Percentiles rank a stretch among this genome's conserved stretches.
Conservation (phyloP, 2,329 filamentous ascomycete genomes). For the Akanthomyces dipterigenus region DNA sequence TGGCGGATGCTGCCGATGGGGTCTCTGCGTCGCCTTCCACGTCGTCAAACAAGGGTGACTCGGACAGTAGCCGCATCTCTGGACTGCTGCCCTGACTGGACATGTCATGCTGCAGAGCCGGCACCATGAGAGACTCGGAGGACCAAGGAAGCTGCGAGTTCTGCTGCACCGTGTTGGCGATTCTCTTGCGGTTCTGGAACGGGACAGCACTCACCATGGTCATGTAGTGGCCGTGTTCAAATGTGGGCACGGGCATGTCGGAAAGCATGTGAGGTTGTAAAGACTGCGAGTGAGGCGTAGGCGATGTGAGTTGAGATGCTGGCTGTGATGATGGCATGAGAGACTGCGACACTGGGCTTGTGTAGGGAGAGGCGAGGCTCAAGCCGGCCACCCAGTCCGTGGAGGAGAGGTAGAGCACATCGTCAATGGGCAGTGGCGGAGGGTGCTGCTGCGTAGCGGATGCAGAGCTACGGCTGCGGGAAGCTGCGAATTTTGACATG, state of each 20-base stretch:
- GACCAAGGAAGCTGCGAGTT: constrained; percentile 1
- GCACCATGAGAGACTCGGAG: not conserved
- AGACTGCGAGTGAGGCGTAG: not conserved
- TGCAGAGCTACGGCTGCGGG: not conserved
- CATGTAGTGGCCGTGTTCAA: constrained; percentile 1
- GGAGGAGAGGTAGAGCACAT: not conserved
- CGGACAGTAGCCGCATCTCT: not conserved
- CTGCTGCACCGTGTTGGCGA: not conserved
- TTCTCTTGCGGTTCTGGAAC: not conserved
- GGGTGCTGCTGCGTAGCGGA: not conserved
- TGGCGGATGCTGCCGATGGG: not conserved
- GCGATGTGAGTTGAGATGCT: not conserved
- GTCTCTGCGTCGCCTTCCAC: not conserved
- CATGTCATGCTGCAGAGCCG: not conserved
- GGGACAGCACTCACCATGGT: not conserved
- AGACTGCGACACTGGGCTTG: not conserved
- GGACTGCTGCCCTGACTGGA: constrained; percentile 2
- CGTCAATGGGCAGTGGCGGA: not conserved
- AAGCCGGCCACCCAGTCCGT: not conserved
- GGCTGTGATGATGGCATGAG: not conserved
- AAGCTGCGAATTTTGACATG: not conserved
- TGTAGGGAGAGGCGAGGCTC: not conserved
- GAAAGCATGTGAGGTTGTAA: not conserved
- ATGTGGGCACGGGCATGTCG: not conserved
- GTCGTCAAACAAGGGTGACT: not conserved